These are phyloP conservation scores for Talaromyces sp. DNA, from an alignment of 2,329 filamentous ascomycete species.

Conservation along the genomic window DNA sequence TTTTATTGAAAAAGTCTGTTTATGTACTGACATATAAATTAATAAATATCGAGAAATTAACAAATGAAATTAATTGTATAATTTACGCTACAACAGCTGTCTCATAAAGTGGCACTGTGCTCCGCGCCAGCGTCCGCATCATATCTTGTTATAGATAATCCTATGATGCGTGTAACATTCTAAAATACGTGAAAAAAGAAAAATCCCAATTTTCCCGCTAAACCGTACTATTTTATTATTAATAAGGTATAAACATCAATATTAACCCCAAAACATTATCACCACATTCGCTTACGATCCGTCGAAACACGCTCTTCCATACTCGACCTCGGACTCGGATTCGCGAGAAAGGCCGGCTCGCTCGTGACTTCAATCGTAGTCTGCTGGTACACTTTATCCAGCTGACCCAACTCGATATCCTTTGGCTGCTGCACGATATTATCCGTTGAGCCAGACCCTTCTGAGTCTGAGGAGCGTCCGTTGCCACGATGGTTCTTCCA, in stretches of 20 bases:
- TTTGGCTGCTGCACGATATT: slow-evolving; percentile 29
- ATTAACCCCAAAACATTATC: background rate
- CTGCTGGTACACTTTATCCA: slow-evolving; percentile 39
- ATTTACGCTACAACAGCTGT: too few relatives aligned
- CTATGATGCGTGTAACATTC: background rate
- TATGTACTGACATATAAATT: too few relatives aligned
- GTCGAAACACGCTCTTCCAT: background rate
- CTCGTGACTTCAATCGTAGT: slow-evolving; percentile 39
- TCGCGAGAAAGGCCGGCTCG: background rate
- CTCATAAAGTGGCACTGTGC: background rate
- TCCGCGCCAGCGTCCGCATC: background rate
- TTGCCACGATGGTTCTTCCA: background rate
- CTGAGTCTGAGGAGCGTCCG: slow-evolving; percentile 21
- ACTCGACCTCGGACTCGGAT: background rate
- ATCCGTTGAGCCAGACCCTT: slow-evolving; percentile 30
- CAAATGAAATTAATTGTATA: too few relatives aligned
- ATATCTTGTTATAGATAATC: background rate
- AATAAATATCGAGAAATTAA: too few relatives aligned
- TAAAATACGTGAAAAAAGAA: background rate
- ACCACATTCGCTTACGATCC: background rate
- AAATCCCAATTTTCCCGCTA: background rate
- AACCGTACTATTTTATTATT: background rate
- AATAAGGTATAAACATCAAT: background rate
- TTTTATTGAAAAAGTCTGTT: too few relatives aligned
- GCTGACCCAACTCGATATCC: slow-evolving; percentile 24